Evolutionary conservation across 352 stramenopile species (phyloP).

Genomic region (Phytopythium aichiense): DNA sequence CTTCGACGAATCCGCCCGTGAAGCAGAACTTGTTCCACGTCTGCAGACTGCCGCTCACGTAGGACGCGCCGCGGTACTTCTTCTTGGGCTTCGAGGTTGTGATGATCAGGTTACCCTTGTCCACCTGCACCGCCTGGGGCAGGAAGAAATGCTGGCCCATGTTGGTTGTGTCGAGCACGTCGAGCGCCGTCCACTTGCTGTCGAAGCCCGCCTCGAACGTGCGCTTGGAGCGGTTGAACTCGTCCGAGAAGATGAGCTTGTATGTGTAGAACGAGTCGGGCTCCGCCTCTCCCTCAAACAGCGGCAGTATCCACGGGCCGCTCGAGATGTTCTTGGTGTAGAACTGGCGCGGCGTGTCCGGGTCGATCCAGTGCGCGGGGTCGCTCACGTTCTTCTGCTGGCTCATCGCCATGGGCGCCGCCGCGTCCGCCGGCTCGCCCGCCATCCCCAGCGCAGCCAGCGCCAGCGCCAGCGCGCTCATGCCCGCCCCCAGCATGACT

Average conservation of each 20-base stretch:
- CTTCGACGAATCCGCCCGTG: slow-evolving; percentile 95
- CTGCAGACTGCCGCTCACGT: slow-evolving; percentile 93
- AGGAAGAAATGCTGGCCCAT: slow-evolving; percentile 97
- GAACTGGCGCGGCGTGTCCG: slow-evolving; percentile 54
- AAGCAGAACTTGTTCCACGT: slow-evolving; percentile 99
- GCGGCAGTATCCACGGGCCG: slow-evolving; percentile 25
- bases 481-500: slow-evolving; percentile 1
- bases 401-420: slow-evolving; percentile 20
- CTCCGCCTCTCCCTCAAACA: slow-evolving; percentile 27
- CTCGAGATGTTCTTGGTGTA: slow-evolving; percentile 42
- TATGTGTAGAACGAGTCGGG: slow-evolving; percentile 42
- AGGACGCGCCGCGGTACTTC: slow-evolving; percentile 66
- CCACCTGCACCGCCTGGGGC: slow-evolving; percentile 87
- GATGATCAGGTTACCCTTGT: slow-evolving; percentile 93
- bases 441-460: slow-evolving; percentile 16
- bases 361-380: slow-evolving; percentile 68
- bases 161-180: slow-evolving; percentile 94
- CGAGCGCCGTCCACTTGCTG: slow-evolving; percentile 93
- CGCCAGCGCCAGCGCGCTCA: slow-evolving; percentile 16
- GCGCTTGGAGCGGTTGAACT: slow-evolving; percentile 94
- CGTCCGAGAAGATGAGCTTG: slow-evolving; percentile 94
- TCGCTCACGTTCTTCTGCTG: slow-evolving; percentile 37
- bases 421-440: slow-evolving; percentile 14
- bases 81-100: slow-evolving; percentile 83
- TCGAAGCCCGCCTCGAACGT: slow-evolving; percentile 94